Evolutionary conservation across 106 monocot species (phyloP).

Genomic region (Dendrobium huoshanense): DNA sequence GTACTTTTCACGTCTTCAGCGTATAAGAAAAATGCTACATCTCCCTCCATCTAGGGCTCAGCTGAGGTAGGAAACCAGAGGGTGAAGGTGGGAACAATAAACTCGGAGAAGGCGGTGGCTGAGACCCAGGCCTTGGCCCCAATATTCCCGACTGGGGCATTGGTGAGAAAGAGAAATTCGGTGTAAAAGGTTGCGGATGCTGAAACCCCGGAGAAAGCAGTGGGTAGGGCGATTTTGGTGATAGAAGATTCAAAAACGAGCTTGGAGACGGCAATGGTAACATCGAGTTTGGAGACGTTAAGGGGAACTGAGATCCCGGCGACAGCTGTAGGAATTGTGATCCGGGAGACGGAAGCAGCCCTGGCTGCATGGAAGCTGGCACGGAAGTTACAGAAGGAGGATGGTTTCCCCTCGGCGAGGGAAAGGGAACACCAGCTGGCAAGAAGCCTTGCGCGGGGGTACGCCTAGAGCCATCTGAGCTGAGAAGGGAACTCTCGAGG

Average conservation of each 20-base stretch:
- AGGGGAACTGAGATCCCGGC: constrained; percentile 4
- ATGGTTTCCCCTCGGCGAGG: constrained; percentile 17
- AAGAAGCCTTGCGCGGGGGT: constrained; percentile 7
- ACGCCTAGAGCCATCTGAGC: constrained; percentile 12
- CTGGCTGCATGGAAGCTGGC: constrained; percentile 8
- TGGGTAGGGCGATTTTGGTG: constrained; percentile 70
- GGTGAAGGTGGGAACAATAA: constrained; percentile 66
- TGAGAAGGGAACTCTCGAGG: constrained; percentile 59
- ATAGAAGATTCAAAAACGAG: constrained; percentile 48
- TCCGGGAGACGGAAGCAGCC: constrained; percentile 18
- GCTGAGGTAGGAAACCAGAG: constrained; percentile 43
- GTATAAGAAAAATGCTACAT: constrained; percentile 21
- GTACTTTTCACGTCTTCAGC: not conserved
- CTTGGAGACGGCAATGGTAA: constrained; percentile 30
- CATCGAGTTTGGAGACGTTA: constrained; percentile 34
- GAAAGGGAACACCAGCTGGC: constrained; percentile 1
- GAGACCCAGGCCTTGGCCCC: constrained; percentile 35
- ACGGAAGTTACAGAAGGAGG: not conserved
- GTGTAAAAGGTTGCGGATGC: constrained; percentile 47
- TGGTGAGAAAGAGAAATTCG: constrained; percentile 54
- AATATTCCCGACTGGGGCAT: constrained; percentile 42
- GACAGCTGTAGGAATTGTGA: constrained; percentile 18
- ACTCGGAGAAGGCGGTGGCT: constrained; percentile 39
- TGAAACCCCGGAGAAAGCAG: constrained; percentile 70
- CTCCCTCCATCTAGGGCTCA: constrained; percentile 74